These are phyloP conservation scores for Fusarium armeniacum DNA, from an alignment of 2,329 filamentous ascomycete genomes.

Conservation along the genomic window DNA sequence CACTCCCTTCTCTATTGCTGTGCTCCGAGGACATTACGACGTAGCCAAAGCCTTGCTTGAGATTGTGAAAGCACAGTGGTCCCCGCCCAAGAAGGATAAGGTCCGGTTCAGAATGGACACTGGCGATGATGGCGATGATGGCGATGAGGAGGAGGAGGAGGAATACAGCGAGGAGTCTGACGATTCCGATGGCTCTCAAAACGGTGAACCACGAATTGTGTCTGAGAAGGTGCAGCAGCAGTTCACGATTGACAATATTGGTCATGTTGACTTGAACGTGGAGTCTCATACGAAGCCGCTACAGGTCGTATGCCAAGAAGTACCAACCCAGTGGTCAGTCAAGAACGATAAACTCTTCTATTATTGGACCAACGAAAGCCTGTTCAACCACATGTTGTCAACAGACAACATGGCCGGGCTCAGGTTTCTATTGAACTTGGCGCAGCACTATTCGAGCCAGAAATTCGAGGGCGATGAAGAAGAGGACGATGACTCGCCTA, in stretches of 20 bases:
- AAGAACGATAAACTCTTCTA: conserved; percentile 49
- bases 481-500: conserved; percentile 52
- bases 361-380: conserved; percentile 21
- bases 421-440: conserved; percentile 69
- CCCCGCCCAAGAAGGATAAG: conserved; percentile 66
- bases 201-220: conserved; percentile 61
- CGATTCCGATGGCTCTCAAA: conserved; percentile 47
- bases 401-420: conserved; percentile 68
- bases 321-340: conserved; percentile 52
- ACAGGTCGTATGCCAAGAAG: conserved; percentile 61
- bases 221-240: conserved; percentile 72
- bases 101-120: conserved; percentile 63
- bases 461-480: conserved; percentile 55
- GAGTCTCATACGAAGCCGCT: conserved; percentile 73
- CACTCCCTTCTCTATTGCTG: conserved; percentile 76
- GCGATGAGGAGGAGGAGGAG: conserved; percentile 54
- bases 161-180: conserved; percentile 51
- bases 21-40: conserved; percentile 74
- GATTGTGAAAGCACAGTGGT: conserved; percentile 78
- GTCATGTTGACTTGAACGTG: conserved; percentile 76
- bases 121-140: conserved; percentile 54
- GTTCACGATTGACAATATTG: conserved; percentile 83
- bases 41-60: conserved; percentile 76
- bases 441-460: conserved; percentile 59
- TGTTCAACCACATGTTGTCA: conserved; percentile 63